Evolutionary conservation across 1,284 basidiomycete species (phyloP).

Genomic region (Rhodotorula mucilaginosa): DNA sequence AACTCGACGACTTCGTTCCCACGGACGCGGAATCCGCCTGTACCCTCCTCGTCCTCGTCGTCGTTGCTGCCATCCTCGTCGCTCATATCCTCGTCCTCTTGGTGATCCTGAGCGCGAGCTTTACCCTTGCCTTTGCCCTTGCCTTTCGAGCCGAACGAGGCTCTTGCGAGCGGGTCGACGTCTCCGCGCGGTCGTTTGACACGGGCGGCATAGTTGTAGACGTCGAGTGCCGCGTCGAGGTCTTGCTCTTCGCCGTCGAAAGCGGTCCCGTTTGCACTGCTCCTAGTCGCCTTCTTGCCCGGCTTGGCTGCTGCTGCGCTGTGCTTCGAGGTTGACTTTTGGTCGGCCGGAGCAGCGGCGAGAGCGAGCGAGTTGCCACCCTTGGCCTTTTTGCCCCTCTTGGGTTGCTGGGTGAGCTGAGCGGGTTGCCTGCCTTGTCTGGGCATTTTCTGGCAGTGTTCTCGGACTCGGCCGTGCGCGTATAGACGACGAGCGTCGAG

Average conservation of each 20-base stretch:
- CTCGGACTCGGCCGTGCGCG: not conserved
- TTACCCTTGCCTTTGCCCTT: conserved; percentile 10
- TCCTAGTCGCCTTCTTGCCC: not conserved
- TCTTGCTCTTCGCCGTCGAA: not conserved
- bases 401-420: not conserved
- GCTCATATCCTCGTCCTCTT: conserved; percentile 19
- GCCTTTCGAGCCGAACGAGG: conserved; percentile 1
- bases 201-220: conserved; percentile 27
- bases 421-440: conserved; percentile 6
- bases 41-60: conserved; percentile 21
- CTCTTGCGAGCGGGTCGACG: conserved; percentile 29
- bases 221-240: conserved; percentile 21
- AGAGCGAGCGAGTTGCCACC: not conserved
- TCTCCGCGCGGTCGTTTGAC: conserved; percentile 23
- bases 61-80: conserved; percentile 22
- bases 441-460: not conserved
- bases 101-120: conserved; percentile 14
- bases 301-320: not conserved
- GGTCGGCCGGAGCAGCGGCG: not conserved
- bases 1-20: conserved; percentile 37
- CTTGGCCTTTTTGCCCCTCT: not conserved
- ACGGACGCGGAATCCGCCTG: conserved; percentile 23
- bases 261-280: not conserved
- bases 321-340: not conserved
- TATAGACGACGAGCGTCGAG: no score